A percentile compares a stretch with the other conserved stretches of the same genome.
phyloP scores from a whole-genome alignment of 306 rosid species.

The Heteromeles arbutifolia region DNA sequence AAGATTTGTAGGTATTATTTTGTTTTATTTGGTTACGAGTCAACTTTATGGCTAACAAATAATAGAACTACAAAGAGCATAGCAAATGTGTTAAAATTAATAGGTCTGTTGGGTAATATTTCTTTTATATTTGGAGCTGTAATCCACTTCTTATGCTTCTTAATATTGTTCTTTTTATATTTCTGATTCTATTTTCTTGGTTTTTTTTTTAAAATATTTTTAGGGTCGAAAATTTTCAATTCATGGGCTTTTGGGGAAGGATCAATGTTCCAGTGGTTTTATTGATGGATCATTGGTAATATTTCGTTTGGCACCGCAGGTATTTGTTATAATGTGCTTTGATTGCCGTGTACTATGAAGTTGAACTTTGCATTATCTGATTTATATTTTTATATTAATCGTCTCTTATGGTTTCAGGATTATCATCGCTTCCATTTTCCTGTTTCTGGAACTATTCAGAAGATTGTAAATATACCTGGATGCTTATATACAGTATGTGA shows the following conservation, averaged over 20 bases:
- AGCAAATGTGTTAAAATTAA: not conserved
- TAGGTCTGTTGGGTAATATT: not conserved
- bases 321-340: slow-evolving; percentile 21
- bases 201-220: slow-evolving; percentile 9
- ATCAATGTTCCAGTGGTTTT: slow-evolving; percentile 52
- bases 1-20: too few species aligned
- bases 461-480: slow-evolving; percentile 71
- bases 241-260: slow-evolving; percentile 83
- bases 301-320: slow-evolving; percentile 99
- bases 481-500: slow-evolving; percentile 80
- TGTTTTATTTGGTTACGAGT: not conserved
- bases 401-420: slow-evolving; percentile 51
- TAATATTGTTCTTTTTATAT: not conserved
- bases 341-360: not conserved
- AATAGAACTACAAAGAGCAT: too few species aligned
- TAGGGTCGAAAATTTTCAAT: slow-evolving; percentile 92
- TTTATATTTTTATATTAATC: slow-evolving; percentile 7
- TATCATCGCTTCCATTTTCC: slow-evolving; percentile 94
- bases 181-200: not conserved
- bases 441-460: slow-evolving; percentile 73
- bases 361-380: slow-evolving; percentile 8
- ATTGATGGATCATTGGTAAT: slow-evolving; percentile 75
- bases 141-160: not conserved
- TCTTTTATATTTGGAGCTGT: not conserved
- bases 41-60: too few species aligned